Percentiles rank a stretch among this genome's conserved stretches.
Evolutionary conservation across 371 early-diverging fungal species (phyloP).

Genomic region (Apophysomyces ossiformis): DNA sequence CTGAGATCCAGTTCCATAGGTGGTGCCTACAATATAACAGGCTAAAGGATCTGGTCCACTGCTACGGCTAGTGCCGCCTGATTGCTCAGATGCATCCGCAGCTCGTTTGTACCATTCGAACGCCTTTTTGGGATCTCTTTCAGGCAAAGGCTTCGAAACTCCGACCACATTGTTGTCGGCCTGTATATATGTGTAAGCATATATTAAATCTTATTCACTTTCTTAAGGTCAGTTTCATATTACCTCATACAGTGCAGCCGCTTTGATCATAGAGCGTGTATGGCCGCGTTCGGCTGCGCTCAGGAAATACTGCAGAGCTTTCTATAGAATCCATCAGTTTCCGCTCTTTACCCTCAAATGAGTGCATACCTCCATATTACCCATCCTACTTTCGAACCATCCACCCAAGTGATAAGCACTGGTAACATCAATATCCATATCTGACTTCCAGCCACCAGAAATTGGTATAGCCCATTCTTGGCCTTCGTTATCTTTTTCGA

Average conservation of each 20-base stretch:
- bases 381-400: slow-evolving; percentile 51
- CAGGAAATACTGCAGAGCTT: slow-evolving; percentile 43
- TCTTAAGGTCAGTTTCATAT: not conserved
- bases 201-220: not conserved
- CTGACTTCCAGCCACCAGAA: slow-evolving; percentile 32
- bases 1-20: slow-evolving; percentile 46
- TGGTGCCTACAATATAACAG: slow-evolving; percentile 51
- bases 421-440: slow-evolving; percentile 48
- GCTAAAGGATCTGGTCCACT: slow-evolving; percentile 48
- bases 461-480: slow-evolving; percentile 36
- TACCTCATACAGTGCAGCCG: slow-evolving; percentile 49
- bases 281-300: slow-evolving; percentile 53
- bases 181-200: slow-evolving; percentile 7
- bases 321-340: slow-evolving; percentile 22
- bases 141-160: slow-evolving; percentile 19
- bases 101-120: slow-evolving; percentile 54
- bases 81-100: slow-evolving; percentile 38
- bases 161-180: slow-evolving; percentile 14
- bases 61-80: slow-evolving; percentile 29
- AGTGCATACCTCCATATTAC: slow-evolving; percentile 40
- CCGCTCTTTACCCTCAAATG: not conserved
- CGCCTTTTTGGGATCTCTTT: slow-evolving; percentile 45
- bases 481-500: slow-evolving; percentile 49
- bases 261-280: slow-evolving; percentile 51
- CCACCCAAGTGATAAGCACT: slow-evolving; percentile 51